phyloP scores from a whole-genome alignment of 192 early-diverging fungal species.

The Podila epicladia region DNA sequence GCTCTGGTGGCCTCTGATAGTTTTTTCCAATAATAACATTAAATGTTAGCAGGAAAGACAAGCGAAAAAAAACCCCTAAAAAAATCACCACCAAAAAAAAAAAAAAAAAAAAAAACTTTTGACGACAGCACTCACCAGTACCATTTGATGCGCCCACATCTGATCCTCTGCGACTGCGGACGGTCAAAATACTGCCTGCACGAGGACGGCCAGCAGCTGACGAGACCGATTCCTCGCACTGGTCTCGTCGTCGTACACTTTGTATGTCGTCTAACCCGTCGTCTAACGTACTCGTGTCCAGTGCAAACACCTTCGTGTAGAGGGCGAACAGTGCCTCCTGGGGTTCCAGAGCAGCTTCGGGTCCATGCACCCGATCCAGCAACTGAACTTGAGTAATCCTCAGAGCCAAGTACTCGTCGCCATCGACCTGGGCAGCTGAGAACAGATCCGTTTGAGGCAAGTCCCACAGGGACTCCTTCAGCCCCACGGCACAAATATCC shows the following conservation, averaged over 20 bases:
- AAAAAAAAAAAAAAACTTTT: no score
- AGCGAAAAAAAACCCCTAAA: no score
- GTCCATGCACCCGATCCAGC: slow-evolving; percentile 60
- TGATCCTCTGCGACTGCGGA: slow-evolving; percentile 17
- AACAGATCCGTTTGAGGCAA: slow-evolving; percentile 26
- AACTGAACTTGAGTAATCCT: slow-evolving; percentile 70
- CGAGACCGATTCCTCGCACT: slow-evolving; percentile 8
- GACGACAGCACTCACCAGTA: slow-evolving; percentile 29
- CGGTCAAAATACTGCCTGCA: slow-evolving; percentile 39
- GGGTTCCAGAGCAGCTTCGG: slow-evolving; percentile 59
- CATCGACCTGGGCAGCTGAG: slow-evolving; percentile 53
- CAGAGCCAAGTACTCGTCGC: slow-evolving; percentile 67
- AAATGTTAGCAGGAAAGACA: no score
- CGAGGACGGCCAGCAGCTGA: slow-evolving; percentile 14
- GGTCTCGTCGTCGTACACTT: slow-evolving; percentile 22
- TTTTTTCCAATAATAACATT: background rate
- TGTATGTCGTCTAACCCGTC: slow-evolving; percentile 43
- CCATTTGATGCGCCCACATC: slow-evolving; percentile 29
- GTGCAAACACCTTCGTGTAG: slow-evolving; percentile 63
- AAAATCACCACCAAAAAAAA: no score
- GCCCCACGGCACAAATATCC: slow-evolving; percentile 69
- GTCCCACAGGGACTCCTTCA: slow-evolving; percentile 65
- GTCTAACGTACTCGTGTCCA: slow-evolving; percentile 25
- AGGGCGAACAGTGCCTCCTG: slow-evolving; percentile 71
- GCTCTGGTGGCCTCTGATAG: slow-evolving; percentile 42